Evolutionary conservation across 1,139 yeast genomes (phyloP).

Genomic region (Yamadazyma membranifaciens): DNA sequence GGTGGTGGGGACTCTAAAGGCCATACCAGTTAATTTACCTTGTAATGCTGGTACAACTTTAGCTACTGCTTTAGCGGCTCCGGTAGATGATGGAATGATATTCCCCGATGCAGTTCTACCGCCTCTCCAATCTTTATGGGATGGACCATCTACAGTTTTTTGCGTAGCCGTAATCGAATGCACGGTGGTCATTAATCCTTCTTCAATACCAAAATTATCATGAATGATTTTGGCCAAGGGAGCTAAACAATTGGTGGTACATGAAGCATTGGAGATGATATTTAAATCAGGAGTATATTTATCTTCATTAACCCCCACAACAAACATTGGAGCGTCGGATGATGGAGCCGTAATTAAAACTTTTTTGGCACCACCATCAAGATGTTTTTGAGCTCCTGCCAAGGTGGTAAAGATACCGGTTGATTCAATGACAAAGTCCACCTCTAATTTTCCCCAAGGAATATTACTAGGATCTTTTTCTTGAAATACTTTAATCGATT

Average conservation of each 20-base stretch:
- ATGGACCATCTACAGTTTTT: conserved; percentile 81
- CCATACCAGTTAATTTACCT: conserved; percentile 78
- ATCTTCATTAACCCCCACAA: conserved; percentile 70
- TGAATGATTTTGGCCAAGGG: conserved; percentile 75
- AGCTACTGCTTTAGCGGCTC: conserved; percentile 86
- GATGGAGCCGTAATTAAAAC: conserved; percentile 81
- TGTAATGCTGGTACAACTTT: conserved; percentile 74
- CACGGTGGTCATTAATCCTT: conserved; percentile 79
- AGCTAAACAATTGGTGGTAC: conserved; percentile 81
- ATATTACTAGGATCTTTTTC: conserved; percentile 70
- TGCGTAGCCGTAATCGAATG: conserved; percentile 82
- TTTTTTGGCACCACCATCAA: conserved; percentile 79
- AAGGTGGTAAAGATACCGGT: conserved; percentile 76
- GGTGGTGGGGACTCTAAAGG: conserved; percentile 76
- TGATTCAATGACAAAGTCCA: conserved; percentile 71
- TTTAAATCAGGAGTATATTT: conserved; percentile 60
- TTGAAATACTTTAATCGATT: conserved; percentile 57
- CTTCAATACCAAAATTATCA: conserved; percentile 69
- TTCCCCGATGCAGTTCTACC: conserved; percentile 81
- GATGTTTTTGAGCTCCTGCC: conserved; percentile 69
- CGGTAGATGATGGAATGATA: conserved; percentile 80
- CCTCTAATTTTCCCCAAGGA: conserved; percentile 72
- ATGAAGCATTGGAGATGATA: conserved; percentile 74
- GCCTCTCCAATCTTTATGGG: conserved; percentile 87
- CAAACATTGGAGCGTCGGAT: conserved; percentile 77